These are phyloP conservation scores for Volvox carteri DNA, from an alignment of 163 green algal species.

Conservation along the genomic window DNA sequence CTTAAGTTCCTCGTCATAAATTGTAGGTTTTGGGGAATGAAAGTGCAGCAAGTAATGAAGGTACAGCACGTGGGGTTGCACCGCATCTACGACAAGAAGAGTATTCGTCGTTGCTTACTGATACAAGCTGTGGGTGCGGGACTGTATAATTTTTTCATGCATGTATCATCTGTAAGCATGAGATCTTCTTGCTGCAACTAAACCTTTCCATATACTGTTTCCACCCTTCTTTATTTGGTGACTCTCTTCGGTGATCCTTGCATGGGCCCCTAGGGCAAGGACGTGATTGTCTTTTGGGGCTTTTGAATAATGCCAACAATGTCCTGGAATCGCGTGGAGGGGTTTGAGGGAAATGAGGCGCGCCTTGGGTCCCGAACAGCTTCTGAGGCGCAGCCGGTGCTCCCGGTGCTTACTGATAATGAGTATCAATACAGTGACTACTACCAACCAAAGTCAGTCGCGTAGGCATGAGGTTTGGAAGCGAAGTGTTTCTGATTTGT, in stretches of 20 bases:
- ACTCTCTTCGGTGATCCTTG: too few relatives aligned
- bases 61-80: neutral
- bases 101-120: neutral
- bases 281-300: too few relatives aligned
- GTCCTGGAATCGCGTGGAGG: conserved; percentile 56
- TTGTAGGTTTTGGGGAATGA: neutral
- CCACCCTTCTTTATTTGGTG: too few relatives aligned
- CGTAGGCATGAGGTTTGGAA: neutral
- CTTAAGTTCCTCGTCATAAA: neutral
- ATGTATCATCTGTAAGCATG: too few relatives aligned
- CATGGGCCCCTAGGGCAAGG: too few relatives aligned
- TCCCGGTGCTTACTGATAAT: neutral
- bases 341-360: conserved; percentile 43
- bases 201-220: too few relatives aligned
- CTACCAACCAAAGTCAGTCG: conserved; percentile 22
- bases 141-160: too few relatives aligned
- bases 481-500: neutral
- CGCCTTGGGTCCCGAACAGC: neutral
- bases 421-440: conserved; percentile 54
- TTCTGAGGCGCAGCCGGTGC: neutral
- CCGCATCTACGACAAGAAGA: neutral
- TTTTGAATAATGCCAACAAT: conserved; percentile 40
- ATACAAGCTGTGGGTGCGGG: too few relatives aligned
- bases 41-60: neutral
- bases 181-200: too few relatives aligned